These are phyloP conservation scores for Hyphopichia wangnamkhiaoensis DNA, from an alignment of 1,139 yeast species.

Conservation along the genomic window DNA sequence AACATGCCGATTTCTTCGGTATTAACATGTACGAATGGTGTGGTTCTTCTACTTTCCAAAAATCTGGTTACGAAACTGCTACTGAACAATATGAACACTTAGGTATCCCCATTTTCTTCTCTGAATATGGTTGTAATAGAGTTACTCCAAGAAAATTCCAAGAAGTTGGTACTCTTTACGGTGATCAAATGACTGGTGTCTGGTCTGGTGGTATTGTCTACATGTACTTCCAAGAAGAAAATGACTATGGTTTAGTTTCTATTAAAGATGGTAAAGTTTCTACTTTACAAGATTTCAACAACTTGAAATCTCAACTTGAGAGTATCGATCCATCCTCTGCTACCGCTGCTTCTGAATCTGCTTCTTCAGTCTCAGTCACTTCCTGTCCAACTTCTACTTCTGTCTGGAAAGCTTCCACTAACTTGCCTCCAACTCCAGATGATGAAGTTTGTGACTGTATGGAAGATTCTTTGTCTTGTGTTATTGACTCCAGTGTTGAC, in stretches of 20 bases:
- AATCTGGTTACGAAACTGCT: slow-evolving; percentile 70
- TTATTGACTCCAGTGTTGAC: slow-evolving; percentile 31
- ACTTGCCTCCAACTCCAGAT: slow-evolving; percentile 50
- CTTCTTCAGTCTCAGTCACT: slow-evolving; percentile 25
- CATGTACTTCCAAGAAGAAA: slow-evolving; percentile 83
- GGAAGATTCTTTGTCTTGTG: slow-evolving; percentile 36
- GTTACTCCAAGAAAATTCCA: slow-evolving; percentile 62
- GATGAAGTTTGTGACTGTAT: slow-evolving; percentile 40
- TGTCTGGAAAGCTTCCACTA: slow-evolving; percentile 41
- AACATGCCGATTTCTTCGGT: slow-evolving; percentile 86
- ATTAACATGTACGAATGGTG: slow-evolving; percentile 94
- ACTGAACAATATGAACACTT: slow-evolving; percentile 63
- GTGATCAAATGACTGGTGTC: slow-evolving; percentile 51
- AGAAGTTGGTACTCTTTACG: slow-evolving; percentile 59
- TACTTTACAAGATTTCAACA: slow-evolving; percentile 47
- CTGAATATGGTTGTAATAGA: slow-evolving; percentile 82
- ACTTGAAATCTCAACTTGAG: slow-evolving; percentile 59
- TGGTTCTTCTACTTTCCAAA: slow-evolving; percentile 63
- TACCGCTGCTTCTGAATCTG: slow-evolving; percentile 23
- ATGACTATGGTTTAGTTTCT: slow-evolving; percentile 76
- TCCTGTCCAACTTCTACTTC: slow-evolving; percentile 39
- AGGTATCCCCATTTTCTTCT: slow-evolving; percentile 78
- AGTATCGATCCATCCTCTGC: slow-evolving; percentile 40
- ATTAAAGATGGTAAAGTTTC: slow-evolving; percentile 38
- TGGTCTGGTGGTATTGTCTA: slow-evolving; percentile 94